These are phyloP conservation scores for Lentinula sp. DNA, from an alignment of 768 basidiomycete genomes.

Conservation along the genomic window DNA sequence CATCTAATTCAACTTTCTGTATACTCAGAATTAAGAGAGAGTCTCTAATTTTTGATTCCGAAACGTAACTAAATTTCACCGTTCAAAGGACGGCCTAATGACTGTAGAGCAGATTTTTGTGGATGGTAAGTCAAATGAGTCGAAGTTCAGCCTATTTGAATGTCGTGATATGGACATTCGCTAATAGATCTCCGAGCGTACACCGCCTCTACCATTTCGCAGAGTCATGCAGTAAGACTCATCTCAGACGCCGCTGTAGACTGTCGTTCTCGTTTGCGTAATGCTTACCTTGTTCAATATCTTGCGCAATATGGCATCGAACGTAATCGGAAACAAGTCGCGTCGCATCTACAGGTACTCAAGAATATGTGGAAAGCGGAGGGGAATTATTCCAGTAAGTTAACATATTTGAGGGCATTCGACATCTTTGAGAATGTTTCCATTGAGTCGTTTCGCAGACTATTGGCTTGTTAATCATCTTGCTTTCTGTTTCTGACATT, in stretches of 20 bases:
- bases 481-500: slow-evolving; percentile 44
- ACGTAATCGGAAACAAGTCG: slow-evolving; percentile 82
- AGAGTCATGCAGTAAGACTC: slow-evolving; percentile 20
- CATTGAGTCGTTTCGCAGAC: slow-evolving; percentile 10
- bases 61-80: no score
- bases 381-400: slow-evolving; percentile 39
- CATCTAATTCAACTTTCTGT: no score
- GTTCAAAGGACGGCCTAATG: no score
- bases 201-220: slow-evolving; percentile 74
- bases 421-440: slow-evolving; percentile 2
- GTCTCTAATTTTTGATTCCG: no score
- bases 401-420: background rate
- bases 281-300: slow-evolving; percentile 82
- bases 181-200: slow-evolving; percentile 63
- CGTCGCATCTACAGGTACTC: slow-evolving; percentile 81
- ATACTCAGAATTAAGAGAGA: no score
- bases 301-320: slow-evolving; percentile 63
- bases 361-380: slow-evolving; percentile 88
- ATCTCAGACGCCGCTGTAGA: slow-evolving; percentile 14
- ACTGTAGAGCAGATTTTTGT: slow-evolving; percentile 74
- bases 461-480: slow-evolving; percentile 15
- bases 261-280: slow-evolving; percentile 75
- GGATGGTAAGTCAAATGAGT: slow-evolving; percentile 38
- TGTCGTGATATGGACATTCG: slow-evolving; percentile 1
- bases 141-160: background rate